phyloP scores from a whole-genome alignment of 2,329 filamentous ascomycete genomes.

The Penicillium sclerotigenum region DNA sequence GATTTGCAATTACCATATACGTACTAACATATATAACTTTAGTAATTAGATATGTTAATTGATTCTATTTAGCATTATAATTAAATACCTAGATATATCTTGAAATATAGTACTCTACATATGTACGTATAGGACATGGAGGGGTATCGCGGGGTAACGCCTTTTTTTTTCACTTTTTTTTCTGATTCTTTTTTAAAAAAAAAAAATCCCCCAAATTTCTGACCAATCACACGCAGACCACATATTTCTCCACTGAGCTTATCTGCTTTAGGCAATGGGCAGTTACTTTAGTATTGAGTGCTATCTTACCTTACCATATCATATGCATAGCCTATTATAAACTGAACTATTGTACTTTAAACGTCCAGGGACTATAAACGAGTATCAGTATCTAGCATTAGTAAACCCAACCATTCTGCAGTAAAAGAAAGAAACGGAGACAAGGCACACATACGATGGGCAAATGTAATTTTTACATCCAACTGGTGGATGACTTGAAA shows the following conservation, averaged over 20 bases:
- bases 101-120: neutral
- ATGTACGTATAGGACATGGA: no score
- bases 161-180: neutral
- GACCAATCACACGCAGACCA: conserved; percentile 1
- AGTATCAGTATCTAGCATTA: no score
- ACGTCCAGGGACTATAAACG: no score
- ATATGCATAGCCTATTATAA: no score
- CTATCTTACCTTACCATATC: no score
- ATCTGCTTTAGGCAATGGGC: conserved; percentile 2
- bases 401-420: no score
- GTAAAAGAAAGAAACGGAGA: no score
- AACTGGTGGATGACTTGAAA: no score
- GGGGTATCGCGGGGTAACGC: conserved; percentile 5
- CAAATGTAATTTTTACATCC: no score
- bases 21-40: neutral
- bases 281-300: neutral
- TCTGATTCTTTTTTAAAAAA: neutral
- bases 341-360: no score
- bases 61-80: neutral
- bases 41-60: neutral
- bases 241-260: neutral
- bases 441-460: no score
- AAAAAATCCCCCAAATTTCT: neutral
- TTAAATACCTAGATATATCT: neutral
- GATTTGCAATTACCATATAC: neutral